These are phyloP conservation scores for Geotrichum europaeum DNA, from an alignment of 1,139 yeast genomes.

Conservation along the genomic window DNA sequence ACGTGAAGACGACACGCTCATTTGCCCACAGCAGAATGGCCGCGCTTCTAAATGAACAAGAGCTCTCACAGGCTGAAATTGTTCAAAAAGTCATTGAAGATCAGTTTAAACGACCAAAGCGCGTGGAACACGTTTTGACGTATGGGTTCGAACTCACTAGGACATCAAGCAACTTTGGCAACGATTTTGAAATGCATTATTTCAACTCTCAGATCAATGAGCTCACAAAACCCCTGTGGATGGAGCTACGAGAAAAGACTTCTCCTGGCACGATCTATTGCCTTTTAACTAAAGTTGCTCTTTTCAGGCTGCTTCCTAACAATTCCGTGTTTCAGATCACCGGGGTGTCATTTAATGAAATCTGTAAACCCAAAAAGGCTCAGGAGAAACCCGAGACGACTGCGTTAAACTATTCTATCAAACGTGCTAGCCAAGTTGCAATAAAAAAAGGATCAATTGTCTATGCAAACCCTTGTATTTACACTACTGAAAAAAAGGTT, in stretches of 20 bases:
- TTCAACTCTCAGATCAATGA: conserved; percentile 11
- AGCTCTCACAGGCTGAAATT: conserved; percentile 2
- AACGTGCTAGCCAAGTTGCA: conserved; percentile 2
- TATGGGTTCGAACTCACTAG: conserved; percentile 4
- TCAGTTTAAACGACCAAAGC: neutral
- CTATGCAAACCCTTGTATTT: conserved; percentile 11
- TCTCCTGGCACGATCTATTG: conserved; percentile 6
- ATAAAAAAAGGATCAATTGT: conserved; percentile 1
- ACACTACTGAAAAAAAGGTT: conserved; percentile 5
- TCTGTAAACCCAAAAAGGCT: neutral
- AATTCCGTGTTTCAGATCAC: conserved; percentile 11
- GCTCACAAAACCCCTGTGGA: conserved; percentile 1
- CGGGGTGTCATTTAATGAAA: conserved; percentile 4
- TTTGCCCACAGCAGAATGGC: neutral
- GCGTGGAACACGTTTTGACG: conserved; percentile 6
- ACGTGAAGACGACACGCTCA: neutral
- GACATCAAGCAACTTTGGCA: conserved; percentile 7
- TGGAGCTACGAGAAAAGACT: neutral
- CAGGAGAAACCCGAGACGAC: neutral
- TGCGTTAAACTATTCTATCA: neutral
- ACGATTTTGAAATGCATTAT: conserved; percentile 2
- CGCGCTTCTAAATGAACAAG: neutral
- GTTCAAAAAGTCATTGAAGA: conserved; percentile 2
- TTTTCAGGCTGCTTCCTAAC: conserved; percentile 6
- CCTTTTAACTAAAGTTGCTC: conserved; percentile 4